Evolutionary conservation across 495 filamentous ascomycete genomes (phyloP).

Genomic region (Polyplosphaeria fusca): DNA sequence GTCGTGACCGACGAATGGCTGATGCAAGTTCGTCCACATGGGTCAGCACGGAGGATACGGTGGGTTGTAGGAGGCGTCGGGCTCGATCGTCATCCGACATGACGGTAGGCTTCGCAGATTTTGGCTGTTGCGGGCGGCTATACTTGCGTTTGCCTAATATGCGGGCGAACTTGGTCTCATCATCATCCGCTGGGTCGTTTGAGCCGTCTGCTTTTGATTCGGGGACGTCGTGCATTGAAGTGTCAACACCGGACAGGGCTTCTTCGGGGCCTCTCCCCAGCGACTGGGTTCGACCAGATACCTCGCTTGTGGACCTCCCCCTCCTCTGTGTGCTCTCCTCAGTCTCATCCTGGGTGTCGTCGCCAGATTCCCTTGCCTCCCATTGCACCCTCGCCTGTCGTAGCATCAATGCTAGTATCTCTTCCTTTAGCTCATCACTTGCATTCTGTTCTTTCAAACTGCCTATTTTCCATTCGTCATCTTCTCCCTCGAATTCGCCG

Average conservation of each 20-base stretch:
- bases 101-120: conserved; percentile 41
- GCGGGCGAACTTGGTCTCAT: too few relatives aligned
- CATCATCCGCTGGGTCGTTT: too few relatives aligned
- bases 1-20: conserved; percentile 62
- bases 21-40: conserved; percentile 64
- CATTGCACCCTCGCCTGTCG: conserved; percentile 65
- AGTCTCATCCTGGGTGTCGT: too few relatives aligned
- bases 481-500: conserved; percentile 39
- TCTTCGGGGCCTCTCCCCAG: too few relatives aligned
- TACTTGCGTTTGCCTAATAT: too few relatives aligned
- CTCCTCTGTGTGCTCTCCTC: too few relatives aligned
- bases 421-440: conserved; percentile 62
- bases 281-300: too few relatives aligned
- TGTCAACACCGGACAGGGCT: too few relatives aligned
- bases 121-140: too few relatives aligned
- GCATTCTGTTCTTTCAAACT: conserved; percentile 40
- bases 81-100: conserved; percentile 64
- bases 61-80: conserved; percentile 57
- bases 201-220: too few relatives aligned
- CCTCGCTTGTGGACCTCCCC: too few relatives aligned
- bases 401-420: conserved; percentile 59
- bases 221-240: too few relatives aligned
- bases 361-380: conserved; percentile 28
- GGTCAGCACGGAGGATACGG: conserved; percentile 60
- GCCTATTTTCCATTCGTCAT: conserved; percentile 51